These are phyloP conservation scores for Xylaria longipes DNA, from an alignment of 495 filamentous ascomycete species.

Conservation along the genomic window DNA sequence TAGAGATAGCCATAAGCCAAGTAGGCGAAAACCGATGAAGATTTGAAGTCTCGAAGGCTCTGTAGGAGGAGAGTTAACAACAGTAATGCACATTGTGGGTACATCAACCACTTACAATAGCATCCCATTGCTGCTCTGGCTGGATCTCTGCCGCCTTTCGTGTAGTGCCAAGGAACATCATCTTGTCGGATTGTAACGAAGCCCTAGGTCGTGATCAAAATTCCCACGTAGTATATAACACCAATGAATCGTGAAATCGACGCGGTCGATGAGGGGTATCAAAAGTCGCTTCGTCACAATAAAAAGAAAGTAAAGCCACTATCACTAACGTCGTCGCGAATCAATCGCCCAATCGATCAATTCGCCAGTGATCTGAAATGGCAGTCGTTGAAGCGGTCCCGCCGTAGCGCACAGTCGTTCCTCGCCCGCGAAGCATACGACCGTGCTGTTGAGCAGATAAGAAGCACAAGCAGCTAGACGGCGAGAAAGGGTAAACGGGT, in stretches of 20 bases:
- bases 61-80: constrained; percentile 40
- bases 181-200: constrained; percentile 37
- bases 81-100: background rate
- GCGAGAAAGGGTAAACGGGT: background rate
- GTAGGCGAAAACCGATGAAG: constrained; percentile 72
- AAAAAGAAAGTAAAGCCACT: constrained; percentile 16
- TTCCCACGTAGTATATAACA: constrained; percentile 7
- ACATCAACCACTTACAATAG: constrained; percentile 69
- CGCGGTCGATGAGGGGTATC: constrained; percentile 37
- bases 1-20: constrained; percentile 88
- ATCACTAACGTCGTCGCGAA: constrained; percentile 38
- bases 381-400: constrained; percentile 43
- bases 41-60: constrained; percentile 90
- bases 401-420: constrained; percentile 55
- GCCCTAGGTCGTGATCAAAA: background rate
- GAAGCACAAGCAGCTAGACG: constrained; percentile 27
- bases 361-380: constrained; percentile 15
- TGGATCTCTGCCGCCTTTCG: constrained; percentile 69
- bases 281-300: constrained; percentile 34
- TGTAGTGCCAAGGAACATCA: constrained; percentile 78
- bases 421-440: constrained; percentile 64
- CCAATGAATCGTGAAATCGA: constrained; percentile 24
- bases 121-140: constrained; percentile 92
- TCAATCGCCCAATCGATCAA: constrained; percentile 39
- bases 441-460: constrained; percentile 42